phyloP scores from a whole-genome alignment of 306 rosid genomes.

The Cicer bijugum region DNA sequence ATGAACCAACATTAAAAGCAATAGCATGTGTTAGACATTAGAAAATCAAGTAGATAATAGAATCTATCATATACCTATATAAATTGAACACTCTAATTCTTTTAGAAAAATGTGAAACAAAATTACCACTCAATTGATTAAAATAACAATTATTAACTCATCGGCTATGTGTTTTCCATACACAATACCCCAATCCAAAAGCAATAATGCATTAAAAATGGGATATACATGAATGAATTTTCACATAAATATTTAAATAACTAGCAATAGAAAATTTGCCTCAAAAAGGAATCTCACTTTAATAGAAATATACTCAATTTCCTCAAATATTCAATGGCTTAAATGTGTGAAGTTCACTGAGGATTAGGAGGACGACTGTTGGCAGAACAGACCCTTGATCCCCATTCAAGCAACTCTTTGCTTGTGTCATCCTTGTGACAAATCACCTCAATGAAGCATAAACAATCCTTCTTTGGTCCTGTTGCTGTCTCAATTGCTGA shows the following conservation, averaged over 20 bases:
- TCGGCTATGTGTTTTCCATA: too few species aligned
- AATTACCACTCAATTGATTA: too few species aligned
- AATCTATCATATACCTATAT: too few species aligned
- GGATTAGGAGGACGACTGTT: conserved; percentile 53
- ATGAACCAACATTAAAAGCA: too few species aligned
- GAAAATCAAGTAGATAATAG: too few species aligned
- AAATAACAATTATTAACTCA: too few species aligned
- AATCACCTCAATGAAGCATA: conserved; percentile 71
- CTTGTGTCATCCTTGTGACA: conserved; percentile 70
- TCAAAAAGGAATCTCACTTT: conserved; percentile 13
- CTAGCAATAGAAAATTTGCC: background rate
- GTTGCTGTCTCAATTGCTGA: conserved; percentile 58
- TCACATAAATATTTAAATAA: background rate
- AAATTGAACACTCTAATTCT: too few species aligned
- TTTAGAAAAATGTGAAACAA: too few species aligned
- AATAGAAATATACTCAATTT: conserved; percentile 4
- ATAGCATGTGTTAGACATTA: too few species aligned
- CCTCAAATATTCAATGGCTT: background rate
- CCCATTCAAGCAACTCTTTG: conserved; percentile 74
- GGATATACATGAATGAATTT: background rate
- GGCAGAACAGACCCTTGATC: conserved; percentile 58
- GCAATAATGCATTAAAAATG: background rate
- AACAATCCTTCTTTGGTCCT: conserved; percentile 52
- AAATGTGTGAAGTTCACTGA: conserved; percentile 40
- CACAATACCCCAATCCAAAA: background rate